Conservation (phyloP, 805 yeast species). For the Alloascoidea hylecoeti region DNA sequence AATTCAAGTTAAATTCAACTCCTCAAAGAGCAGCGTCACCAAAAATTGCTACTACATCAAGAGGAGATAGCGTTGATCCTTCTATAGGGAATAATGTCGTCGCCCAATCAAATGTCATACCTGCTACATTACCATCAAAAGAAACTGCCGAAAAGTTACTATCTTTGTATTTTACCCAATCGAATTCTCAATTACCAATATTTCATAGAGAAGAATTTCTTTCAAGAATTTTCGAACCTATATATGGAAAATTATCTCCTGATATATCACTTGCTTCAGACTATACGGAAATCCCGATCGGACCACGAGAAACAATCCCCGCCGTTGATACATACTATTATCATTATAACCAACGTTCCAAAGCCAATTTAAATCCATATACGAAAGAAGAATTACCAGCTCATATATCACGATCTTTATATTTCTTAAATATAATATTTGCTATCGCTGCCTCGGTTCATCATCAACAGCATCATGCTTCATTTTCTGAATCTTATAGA, state of each 20-base stretch:
- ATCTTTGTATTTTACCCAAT: slow-evolving; percentile 56
- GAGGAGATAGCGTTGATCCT: slow-evolving; percentile 1
- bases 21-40: not conserved
- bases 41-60: not conserved
- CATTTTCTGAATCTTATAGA: slow-evolving; percentile 56
- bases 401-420: slow-evolving; percentile 22
- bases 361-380: not conserved
- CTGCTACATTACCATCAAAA: slow-evolving; percentile 55
- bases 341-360: not conserved
- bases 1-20: slow-evolving; percentile 12
- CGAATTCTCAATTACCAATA: slow-evolving; percentile 75
- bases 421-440: slow-evolving; percentile 61
- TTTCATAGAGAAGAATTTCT: slow-evolving; percentile 72
- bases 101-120: slow-evolving; percentile 10
- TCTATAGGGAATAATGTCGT: not conserved
- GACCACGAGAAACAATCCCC: not conserved
- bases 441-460: slow-evolving; percentile 71
- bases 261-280: slow-evolving; percentile 35
- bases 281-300: not conserved
- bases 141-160: slow-evolving; percentile 53
- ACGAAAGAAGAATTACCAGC: not conserved
- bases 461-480: slow-evolving; percentile 52
- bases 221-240: slow-evolving; percentile 52
- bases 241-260: slow-evolving; percentile 56
- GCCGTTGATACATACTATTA: not conserved